Base-by-base conservation (phyloP, 148 eudicot species). In the Drosera capensis region DNA sequence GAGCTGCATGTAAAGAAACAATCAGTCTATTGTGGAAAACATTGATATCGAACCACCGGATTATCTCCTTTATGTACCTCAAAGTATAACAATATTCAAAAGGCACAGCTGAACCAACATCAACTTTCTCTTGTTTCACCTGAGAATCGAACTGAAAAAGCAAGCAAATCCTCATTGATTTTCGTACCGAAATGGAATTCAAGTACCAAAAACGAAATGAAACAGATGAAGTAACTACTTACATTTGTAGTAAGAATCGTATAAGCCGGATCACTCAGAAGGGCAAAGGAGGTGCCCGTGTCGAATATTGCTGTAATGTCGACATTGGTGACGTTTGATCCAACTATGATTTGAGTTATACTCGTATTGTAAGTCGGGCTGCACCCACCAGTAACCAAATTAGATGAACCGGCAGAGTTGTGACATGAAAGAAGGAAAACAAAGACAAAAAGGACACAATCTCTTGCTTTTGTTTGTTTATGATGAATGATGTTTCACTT, bases 271-370 rank as follows among this genome's bases (percentile, higher is more conserved):
- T 78, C 88, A 37, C 59, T 60, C 63, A 90, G 62, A 39, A 65
- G 57, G 30, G 97, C 80, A 52, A 84, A 84, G 48, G 97, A 90
- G 57, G 97, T 73, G 46, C 95, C 95, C 26, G 87, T 58, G 72
- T 90, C 97, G 16, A 84, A 70, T 30, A 90, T 70, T 31, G 71
- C 95, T 40, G 54, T 21, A 40, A 73, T 45, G 24, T 58, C 48
- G 25, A 68, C 38, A 45, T 64, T 55, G 18, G 71, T 70, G 52
- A 57, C 58, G 18, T 80, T 75, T 26, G 25, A 23, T 21, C 71
- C 94, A 51, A 78, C 80, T 43, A 37, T 31, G 31, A 80, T 51
- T 44, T 65, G 59, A 51, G 86, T 75, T 49, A 88, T 34, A 43
- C 64, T 88, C 36, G 80, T 47, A 45, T 73, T 73, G 45, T 83